Conservation (phyloP, 495 filamentous ascomycete species). For the Ramalina intermedia region DNA sequence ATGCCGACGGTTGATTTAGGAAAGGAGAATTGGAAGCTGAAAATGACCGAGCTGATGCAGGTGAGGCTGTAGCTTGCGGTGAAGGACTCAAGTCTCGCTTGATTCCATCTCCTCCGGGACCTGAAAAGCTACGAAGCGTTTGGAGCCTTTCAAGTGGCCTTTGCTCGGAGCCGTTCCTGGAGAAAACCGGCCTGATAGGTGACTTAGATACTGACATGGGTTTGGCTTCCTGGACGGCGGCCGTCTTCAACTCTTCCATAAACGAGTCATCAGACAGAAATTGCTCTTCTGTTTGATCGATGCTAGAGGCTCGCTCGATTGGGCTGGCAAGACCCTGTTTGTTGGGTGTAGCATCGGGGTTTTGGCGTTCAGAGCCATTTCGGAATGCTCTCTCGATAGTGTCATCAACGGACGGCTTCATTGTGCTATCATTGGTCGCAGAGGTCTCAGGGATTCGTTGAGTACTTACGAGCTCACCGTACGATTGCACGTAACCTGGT, state of each 20-base stretch:
- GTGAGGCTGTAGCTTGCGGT: constrained; percentile 15
- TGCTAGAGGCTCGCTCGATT: constrained; percentile 29
- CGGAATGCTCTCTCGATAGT: too few species aligned
- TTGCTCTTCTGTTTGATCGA: constrained; percentile 45
- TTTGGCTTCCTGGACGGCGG: constrained; percentile 69
- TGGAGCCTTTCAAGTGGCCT: constrained; percentile 22
- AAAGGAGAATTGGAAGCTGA: constrained; percentile 9
- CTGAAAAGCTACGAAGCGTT: constrained; percentile 39
- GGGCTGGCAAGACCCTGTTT: constrained; percentile 15
- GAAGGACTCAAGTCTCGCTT: constrained; percentile 22
- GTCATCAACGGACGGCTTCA: too few species aligned
- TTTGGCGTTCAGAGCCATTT: not conserved
- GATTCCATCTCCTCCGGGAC: not conserved
- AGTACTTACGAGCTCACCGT: too few species aligned
- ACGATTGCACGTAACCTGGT: too few species aligned
- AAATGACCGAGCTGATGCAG: constrained; percentile 12
- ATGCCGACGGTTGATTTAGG: constrained; percentile 7
- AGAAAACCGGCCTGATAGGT: constrained; percentile 55
- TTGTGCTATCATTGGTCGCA: too few species aligned
- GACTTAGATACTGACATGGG: constrained; percentile 72
- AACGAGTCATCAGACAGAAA: constrained; percentile 73
- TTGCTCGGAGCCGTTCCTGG: constrained; percentile 24
- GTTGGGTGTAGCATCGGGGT: not conserved
- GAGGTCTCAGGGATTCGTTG: too few species aligned
- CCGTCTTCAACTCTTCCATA: constrained; percentile 76